Evolutionary conservation across 345 rosid genomes (phyloP), one percentile per base, ranked within the genome.

Genomic region (Isatis tinctoria): DNA sequence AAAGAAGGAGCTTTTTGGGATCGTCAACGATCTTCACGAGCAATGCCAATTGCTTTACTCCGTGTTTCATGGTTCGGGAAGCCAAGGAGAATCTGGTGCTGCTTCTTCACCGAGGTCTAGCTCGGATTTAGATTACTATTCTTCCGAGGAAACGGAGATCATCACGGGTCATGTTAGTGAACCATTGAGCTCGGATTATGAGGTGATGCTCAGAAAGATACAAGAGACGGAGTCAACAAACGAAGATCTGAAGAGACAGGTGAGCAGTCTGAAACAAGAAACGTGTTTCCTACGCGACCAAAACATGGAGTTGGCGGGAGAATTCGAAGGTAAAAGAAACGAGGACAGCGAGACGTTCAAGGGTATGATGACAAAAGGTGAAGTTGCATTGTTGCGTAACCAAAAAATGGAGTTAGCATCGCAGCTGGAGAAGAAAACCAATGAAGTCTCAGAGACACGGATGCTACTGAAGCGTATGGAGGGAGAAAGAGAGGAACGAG

Each of bases 101-200:
- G 14, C 30, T 59, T 70, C 81, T 1, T 79, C 81, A 1, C 6
- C 61, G 7, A 66, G 26, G 17, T 84, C 87, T 20, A 58, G 73
- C 79, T 87, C 88, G 5, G 88, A 87, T 47, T 85, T 81, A 1
- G 85, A 84, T 33, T 84, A 86, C 78, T 88, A 74, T 75, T 85
- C 88, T 1, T 80, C 91, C 0, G 90, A 86, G 58, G 96, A 90
- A 6, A 16, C 70, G 70, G 86, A 74, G 41, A 70, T 20, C 37
- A 82, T 60, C 65, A 54, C 57, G 0, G 51, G 66, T 18, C 82
- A 84, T 80, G 76, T 58, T 49, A 53, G 20, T 28, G 72, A 57
- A 28, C 13, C 61, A 6, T 28, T 32, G 67, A 67, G 69, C 74
- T 75, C n/a, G 9, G 79, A 68, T 51, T 32, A 49, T 0, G 11